phyloP scores from a whole-genome alignment of 768 basidiomycete genomes.

The Pleurotus tuber-regium region DNA sequence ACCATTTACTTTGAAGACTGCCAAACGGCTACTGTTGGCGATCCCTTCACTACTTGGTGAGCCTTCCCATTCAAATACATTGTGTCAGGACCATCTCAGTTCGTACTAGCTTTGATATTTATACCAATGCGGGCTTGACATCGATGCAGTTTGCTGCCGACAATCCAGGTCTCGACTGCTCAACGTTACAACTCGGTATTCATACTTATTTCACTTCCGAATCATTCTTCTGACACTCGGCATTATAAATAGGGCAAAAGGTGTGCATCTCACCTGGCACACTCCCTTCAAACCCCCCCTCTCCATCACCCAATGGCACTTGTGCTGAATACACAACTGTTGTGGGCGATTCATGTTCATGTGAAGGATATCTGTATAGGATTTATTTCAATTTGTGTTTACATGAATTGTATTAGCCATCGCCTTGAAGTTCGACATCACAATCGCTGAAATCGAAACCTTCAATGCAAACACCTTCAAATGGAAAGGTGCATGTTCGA shows the following conservation, averaged over 20 bases:
- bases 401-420: constrained; percentile 11
- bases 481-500: constrained; percentile 19
- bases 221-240: too few relatives aligned
- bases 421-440: constrained; percentile 17
- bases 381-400: neutral
- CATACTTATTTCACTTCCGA: too few relatives aligned
- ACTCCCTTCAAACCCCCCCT: constrained; percentile 11
- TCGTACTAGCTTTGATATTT: constrained; percentile 15
- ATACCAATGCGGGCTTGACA: constrained; percentile 14
- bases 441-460: constrained; percentile 17
- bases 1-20: too few relatives aligned
- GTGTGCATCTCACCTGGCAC: constrained; percentile 17
- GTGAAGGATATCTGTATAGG: constrained; percentile 5
- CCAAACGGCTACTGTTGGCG: constrained; percentile 12
- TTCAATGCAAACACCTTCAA: constrained; percentile 18
- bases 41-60: constrained; percentile 12
- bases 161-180: constrained; percentile 18
- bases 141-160: constrained; percentile 12
- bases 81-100: neutral
- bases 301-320: constrained; percentile 14
- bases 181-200: constrained; percentile 11
- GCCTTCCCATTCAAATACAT: neutral
- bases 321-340: constrained; percentile 17
- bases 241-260: constrained; percentile 15
- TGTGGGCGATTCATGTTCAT: constrained; percentile 12